These are phyloP conservation scores for Atkinsonella hypoxylon DNA, from an alignment of 2,329 filamentous ascomycete genomes.

Conservation along the genomic window DNA sequence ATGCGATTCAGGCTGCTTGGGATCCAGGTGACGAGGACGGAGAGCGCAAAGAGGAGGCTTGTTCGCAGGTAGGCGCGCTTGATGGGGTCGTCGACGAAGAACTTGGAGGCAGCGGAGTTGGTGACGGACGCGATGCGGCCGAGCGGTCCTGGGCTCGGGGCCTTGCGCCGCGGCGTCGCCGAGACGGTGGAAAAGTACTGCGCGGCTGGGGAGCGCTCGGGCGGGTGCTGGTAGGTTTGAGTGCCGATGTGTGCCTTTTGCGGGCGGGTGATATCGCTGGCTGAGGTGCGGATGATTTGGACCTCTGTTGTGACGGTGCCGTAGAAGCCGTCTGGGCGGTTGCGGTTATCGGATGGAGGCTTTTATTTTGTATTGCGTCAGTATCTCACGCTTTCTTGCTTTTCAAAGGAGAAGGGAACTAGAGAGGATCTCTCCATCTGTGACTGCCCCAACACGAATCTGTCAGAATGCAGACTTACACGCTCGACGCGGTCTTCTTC, in stretches of 20 bases:
- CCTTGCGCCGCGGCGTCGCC: slow-evolving; percentile 1
- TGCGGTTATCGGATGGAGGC: background rate
- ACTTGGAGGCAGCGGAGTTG: slow-evolving; percentile 23
- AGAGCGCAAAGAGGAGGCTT: slow-evolving; percentile 48
- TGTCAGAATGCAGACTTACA: slow-evolving; percentile 13
- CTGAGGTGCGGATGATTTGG: slow-evolving; percentile 26
- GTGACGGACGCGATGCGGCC: slow-evolving; percentile 10
- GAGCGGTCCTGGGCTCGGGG: slow-evolving; percentile 2
- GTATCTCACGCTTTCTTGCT: no score
- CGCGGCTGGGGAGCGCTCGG: slow-evolving; percentile 9
- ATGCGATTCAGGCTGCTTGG: slow-evolving; percentile 63
- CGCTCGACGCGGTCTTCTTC: slow-evolving; percentile 20
- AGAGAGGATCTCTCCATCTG: no score
- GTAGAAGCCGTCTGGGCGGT: slow-evolving; percentile 24
- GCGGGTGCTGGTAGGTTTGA: slow-evolving; percentile 12
- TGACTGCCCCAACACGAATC: no score
- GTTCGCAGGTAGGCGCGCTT: slow-evolving; percentile 50
- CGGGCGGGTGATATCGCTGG: slow-evolving; percentile 12
- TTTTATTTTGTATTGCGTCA: background rate
- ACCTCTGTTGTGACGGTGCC: slow-evolving; percentile 43
- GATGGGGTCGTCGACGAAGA: slow-evolving; percentile 36
- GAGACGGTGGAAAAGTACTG: slow-evolving; percentile 23
- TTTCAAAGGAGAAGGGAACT: no score
- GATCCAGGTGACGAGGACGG: slow-evolving; percentile 50
- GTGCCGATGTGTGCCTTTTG: slow-evolving; percentile 9